phyloP scores from a whole-genome alignment of 2,329 filamentous ascomycete genomes.

The Cryphonectria parasitica region DNA sequence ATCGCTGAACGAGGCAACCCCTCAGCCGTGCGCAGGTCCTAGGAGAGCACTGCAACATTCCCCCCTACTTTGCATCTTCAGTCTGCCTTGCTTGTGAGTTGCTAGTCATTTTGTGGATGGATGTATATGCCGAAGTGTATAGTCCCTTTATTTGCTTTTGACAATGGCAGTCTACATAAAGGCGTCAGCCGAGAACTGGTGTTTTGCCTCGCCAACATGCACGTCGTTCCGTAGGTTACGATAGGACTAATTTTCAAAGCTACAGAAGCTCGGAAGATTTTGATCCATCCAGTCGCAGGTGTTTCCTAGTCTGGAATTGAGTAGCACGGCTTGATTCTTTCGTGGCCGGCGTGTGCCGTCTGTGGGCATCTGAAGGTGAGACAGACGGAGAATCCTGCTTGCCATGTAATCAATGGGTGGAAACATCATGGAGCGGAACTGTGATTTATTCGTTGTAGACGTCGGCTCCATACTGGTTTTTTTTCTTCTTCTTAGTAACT shows the following conservation, averaged over 20 bases:
- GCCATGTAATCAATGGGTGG: background rate
- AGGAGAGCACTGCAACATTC: background rate
- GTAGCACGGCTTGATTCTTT: too few species aligned
- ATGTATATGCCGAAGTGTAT: too few species aligned
- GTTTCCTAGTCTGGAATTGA: background rate
- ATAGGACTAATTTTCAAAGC: too few species aligned
- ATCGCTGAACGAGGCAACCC: background rate
- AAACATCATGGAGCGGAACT: too few species aligned
- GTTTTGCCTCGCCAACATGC: background rate
- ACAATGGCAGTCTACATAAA: too few species aligned
- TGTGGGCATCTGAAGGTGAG: background rate
- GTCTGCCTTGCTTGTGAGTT: too few species aligned
- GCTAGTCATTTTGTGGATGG: too few species aligned
- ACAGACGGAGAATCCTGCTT: background rate
- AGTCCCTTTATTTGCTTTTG: too few species aligned
- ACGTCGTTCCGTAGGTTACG: background rate
- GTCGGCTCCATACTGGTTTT: too few species aligned
- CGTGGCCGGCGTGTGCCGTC: background rate
- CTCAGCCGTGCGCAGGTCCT: background rate
- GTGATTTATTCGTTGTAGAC: too few species aligned
- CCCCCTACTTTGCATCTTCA: background rate
- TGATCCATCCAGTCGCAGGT: background rate
- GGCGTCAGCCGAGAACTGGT: background rate
- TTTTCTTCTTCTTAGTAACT: too few species aligned
- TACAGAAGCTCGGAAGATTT: background rate